Evolutionary conservation across 345 rosid species (phyloP), one percentile per base, ranked within the genome.

Genomic region (Citrus glauca): DNA sequence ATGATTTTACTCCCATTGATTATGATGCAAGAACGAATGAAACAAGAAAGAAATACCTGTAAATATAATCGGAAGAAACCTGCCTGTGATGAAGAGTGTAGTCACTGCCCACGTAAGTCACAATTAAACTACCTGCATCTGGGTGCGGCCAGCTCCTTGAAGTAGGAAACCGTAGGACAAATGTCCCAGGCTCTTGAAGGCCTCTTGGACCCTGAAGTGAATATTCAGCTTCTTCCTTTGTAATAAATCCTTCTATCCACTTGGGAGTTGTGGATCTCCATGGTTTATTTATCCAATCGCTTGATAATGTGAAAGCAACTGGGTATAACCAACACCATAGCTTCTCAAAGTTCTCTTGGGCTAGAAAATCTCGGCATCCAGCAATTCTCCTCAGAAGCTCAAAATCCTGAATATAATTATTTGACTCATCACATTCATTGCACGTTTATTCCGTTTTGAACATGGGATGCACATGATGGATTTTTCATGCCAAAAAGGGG

Each of bases 81-180:
- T 87, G 81, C 85, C 89, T 82, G 87, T 94, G 92, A 71, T 83
- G 94, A 76, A 94, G 73, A 55, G 81, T 69, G 78, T 84, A 88
- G 85, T 96, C 97, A 30, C 76, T 81, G 74, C 93, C 94, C 42
- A 96, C 90, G 75, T 92, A 94, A 67, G 95, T 89, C 79, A 91
- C 98, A 77, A 96, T 82, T 80, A 96, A 87, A 84, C 90, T 86
- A 78, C 99, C 98, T 42, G 98, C 87, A 80, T 94, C 99, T 35
- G 98, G 95, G 80, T 94, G 99, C 61, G 99, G 98, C 98, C 99
- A 96, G 88, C 92, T 92, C 89, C 99, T 90, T 69, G 98, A 91
- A 80, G 89, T 91, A 67, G 99, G 99, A 79, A 96, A 96, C 84
- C 97, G 88, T 59, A 96, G 89, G 55, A 92, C 78, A 87, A 94